Evolutionary conservation across 2,329 filamentous ascomycete species (phyloP), one percentile per base, ranked within the genome.

Genomic region (Aspergillaceae sp.): DNA sequence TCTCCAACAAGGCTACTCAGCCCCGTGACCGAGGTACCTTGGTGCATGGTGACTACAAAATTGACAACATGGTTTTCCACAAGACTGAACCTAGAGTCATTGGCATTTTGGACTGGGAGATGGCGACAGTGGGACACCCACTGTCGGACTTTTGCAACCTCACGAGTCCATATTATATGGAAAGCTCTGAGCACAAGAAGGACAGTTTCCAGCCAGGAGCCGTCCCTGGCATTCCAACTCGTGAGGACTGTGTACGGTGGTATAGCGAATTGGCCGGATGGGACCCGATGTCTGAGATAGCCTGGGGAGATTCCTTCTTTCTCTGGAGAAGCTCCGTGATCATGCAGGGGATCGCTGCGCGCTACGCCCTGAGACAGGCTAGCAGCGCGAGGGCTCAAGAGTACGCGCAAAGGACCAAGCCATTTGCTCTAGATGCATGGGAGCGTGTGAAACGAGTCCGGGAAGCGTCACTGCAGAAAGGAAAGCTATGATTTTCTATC

Each of bases 11-110:
- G 54, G 66, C 65, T 47, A 76, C 74, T 42, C 87, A 91, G 68
- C 91, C 91, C 1, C 72, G 75, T 50, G 91, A 97, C 63, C 76
- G 86, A 51, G 82, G 78, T 26, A 84, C 83, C 4, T 77, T 96
- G 51, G 83, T 97, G 29, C 92, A 97, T 61, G 92, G 92, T 33
- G 92, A 98, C 67, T 98, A 91, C 74, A 98, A 97, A 74, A 94
- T 91, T 60, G 86, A 92, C 65, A 92, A 92, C 58, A 66, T 91
- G 54, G 82, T 92, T 36, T 98, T 94, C 66, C 87, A 96, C 72
- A 86, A 86, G 69, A 90, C 86, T 0, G 85, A 91, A 65, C 82
- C 90, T 4, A 75, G 83, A 44, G 90, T 97, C 8, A 90, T 97
- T 67, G 92, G 91, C 3, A 89, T 97, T 45, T 71, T 97, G 4